phyloP scores from a whole-genome alignment of 2,329 filamentous ascomycete genomes.

The Cladosporium velox region DNA sequence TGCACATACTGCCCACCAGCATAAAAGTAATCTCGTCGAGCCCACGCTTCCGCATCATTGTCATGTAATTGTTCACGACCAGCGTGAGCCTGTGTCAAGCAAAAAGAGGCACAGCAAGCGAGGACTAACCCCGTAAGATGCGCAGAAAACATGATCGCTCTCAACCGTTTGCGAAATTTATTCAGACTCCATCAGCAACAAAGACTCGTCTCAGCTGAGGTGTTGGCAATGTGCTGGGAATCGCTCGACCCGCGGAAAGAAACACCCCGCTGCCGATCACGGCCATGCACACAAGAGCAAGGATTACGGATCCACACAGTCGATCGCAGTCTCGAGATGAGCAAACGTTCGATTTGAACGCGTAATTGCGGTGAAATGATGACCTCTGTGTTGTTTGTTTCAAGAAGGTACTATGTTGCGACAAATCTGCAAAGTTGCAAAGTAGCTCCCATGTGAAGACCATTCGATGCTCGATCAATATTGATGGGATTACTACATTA shows the following conservation, averaged over 20 bases:
- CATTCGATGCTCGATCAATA: background rate
- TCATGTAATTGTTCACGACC: background rate
- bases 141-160: background rate
- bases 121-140: background rate
- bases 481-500: background rate
- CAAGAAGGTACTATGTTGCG: background rate
- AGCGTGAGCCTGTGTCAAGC: background rate
- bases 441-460: background rate
- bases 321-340: background rate
- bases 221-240: background rate
- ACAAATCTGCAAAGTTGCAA: background rate
- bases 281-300: background rate
- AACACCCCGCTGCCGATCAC: constrained; percentile 2
- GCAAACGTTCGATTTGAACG: background rate
- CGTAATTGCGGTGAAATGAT: background rate
- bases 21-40: constrained; percentile 25
- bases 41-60: background rate
- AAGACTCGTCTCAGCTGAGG: background rate
- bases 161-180: background rate
- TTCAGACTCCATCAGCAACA: background rate
- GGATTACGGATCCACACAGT: background rate
- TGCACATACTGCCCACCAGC: constrained; percentile 29
- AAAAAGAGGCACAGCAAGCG: background rate
- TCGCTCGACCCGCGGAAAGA: background rate
- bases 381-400: background rate